Evolutionary conservation across 495 filamentous ascomycete species (phyloP), one percentile per base, ranked within the genome.

Genomic region (Podospora conica): DNA sequence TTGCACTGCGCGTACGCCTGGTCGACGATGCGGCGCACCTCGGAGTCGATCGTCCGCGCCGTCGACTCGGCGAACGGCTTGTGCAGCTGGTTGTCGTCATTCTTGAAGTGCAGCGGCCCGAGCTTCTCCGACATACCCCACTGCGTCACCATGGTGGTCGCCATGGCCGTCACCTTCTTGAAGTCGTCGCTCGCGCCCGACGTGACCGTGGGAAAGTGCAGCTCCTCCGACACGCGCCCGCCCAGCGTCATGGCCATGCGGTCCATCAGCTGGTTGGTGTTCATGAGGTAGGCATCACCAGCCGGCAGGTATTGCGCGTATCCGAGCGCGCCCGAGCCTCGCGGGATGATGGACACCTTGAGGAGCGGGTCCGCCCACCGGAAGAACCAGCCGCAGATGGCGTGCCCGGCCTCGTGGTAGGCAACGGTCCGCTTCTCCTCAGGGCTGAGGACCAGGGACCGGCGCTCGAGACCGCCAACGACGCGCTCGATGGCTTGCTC

Each of bases 191-290:
- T 90, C 21, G 95, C 95, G 56, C 95, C 95, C 65, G 88, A 91
- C 6, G 96, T 98, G 23, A 98, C 94, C 10, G 91, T 96, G 24
- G 93, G 89, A 77, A 98, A 98, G 78, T 98, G 92, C 4, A 98
- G 74, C 77, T 98, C 95, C 78, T 98, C 95, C 48, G 89, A 93
- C 53, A 98, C 90, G 67, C 95, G 89, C 3, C 95, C 95, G 70
- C 91, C 95, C 53, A 98, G 86, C 20, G 95, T 97, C 95, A 98
- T 98, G 67, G 96, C 95, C 96, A 98, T 98, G 66, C 96, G 92
- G 77, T 98, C 95, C 93, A 97, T 97, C 25, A 98, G 81, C 80
- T 98, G 95, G 76, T 93, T 89, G 68, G 91, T 88, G 68, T 87
- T 97, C 92, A 98, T 91, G 61, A 98, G 84, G 76, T 97, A 97